Base-by-base conservation (phyloP, 495 filamentous ascomycete genomes). In the Xylaria cubensis region DNA sequence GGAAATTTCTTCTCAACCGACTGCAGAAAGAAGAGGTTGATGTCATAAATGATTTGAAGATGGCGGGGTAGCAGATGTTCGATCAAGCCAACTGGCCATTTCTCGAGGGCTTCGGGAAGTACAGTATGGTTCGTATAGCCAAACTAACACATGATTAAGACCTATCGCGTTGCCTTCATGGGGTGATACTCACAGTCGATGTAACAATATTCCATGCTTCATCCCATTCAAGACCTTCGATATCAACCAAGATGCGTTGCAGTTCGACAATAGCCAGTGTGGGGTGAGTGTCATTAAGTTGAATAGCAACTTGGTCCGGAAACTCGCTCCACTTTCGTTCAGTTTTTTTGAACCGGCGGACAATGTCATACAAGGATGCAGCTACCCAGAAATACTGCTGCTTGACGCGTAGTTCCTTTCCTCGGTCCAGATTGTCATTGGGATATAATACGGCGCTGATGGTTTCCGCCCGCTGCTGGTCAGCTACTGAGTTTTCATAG, bases 311-410 rank as follows among this genome's bases (percentile, higher is more conserved):
- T 77, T 97, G 94, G 50, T 97, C 96, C 42, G 96, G 88, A 84
- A 99, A 99, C 73, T 95, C 91, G 67, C 82, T 91, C 95, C 96
- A 99, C 9, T 93, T 82, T 73, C 95, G 89, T 82, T 93, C 94
- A 26, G 94, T 90, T 87, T 99, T 99, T 87, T 98, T 98, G 88
- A 98, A 99, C 56, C 96, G 90, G 32, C 96, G 92, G 64, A 99
- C 91, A 83, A 99, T 98, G 76, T 99, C 96, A 78, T 91, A 94
- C 7, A 99, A 86, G 19, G 97, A 98, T 8, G 96, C 96, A 64
- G 96, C 95, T 82, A 97, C 97, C 96, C 96, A 99, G 85, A 99
- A 99, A 86, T 99, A 99, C 81, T 99, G 96, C 80, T 99, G 96
- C 87, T 98, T 99, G 78, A 99, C 85, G 67, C 96, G 92, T 69